Percentiles rank a stretch among this genome's conserved stretches.
phyloP scores from a whole-genome alignment of 2,329 filamentous ascomycete genomes.

The Penicillium olsonii region DNA sequence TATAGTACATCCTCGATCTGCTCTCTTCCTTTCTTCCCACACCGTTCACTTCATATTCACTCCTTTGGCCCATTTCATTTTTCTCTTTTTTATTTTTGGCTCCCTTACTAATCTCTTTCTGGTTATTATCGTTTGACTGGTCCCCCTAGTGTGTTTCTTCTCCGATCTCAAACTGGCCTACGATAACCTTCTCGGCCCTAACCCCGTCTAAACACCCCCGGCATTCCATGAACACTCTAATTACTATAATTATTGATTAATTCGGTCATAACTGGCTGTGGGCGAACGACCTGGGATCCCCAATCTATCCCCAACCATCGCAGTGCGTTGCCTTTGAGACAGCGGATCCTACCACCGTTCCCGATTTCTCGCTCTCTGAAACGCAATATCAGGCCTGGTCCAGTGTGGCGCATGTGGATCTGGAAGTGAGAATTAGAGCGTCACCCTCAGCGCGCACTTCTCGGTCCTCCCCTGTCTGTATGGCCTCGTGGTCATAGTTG shows the following conservation, averaged over 20 bases:
- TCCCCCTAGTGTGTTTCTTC: slow-evolving; percentile 13
- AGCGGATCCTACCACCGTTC: slow-evolving; percentile 3
- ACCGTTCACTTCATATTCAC: slow-evolving; percentile 26
- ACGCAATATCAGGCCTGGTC: slow-evolving; percentile 19
- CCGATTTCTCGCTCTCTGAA: slow-evolving; percentile 18
- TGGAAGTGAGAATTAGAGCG: slow-evolving; percentile 13
- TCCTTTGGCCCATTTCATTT: slow-evolving; percentile 24
- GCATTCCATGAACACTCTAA: slow-evolving; percentile 21
- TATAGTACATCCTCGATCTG: slow-evolving; percentile 27
- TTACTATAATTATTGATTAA: slow-evolving; percentile 29
- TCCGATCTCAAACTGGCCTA: slow-evolving; percentile 16
- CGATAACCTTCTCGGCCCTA: slow-evolving; percentile 18
- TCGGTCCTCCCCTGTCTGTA: slow-evolving; percentile 17
- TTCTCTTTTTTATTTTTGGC: slow-evolving; percentile 7
- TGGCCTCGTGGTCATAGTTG: slow-evolving; percentile 13
- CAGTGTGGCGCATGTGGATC: slow-evolving; percentile 20
- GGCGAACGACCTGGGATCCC: slow-evolving; percentile 3
- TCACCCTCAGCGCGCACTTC: slow-evolving; percentile 14
- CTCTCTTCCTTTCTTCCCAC: slow-evolving; percentile 16
- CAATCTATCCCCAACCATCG: slow-evolving; percentile 25
- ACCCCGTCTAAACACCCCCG: slow-evolving; percentile 7
- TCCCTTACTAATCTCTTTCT: slow-evolving; percentile 19
- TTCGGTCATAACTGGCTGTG: slow-evolving; percentile 13
- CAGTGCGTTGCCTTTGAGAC: slow-evolving; percentile 9
- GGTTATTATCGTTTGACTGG: slow-evolving; percentile 9